These are phyloP conservation scores for Colletotrichum acutatum DNA, from an alignment of 2,329 filamentous ascomycete species.

Conservation along the genomic window DNA sequence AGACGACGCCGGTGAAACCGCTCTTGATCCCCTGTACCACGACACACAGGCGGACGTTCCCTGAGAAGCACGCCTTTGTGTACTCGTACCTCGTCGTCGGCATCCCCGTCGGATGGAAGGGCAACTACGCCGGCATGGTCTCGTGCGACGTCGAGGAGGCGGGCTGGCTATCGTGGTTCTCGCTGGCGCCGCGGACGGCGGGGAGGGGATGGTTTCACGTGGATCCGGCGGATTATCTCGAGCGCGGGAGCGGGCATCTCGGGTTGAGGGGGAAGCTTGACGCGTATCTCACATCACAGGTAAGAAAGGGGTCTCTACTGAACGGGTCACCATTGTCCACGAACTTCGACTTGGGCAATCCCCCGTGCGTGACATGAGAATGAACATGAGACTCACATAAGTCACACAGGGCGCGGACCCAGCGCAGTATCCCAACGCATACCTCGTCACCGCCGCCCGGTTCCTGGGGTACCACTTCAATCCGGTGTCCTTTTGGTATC, in stretches of 20 bases:
- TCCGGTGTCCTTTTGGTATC: slow-evolving; percentile 82
- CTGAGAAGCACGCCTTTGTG: slow-evolving; percentile 73
- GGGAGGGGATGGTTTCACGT: slow-evolving; percentile 66
- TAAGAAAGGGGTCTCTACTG: no score
- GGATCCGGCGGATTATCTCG: slow-evolving; percentile 69
- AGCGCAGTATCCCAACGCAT: slow-evolving; percentile 72
- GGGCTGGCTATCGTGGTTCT: slow-evolving; percentile 44
- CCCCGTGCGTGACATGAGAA: no score
- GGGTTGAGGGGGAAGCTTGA: slow-evolving; percentile 73
- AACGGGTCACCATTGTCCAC: no score
- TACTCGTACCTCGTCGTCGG: slow-evolving; percentile 79
- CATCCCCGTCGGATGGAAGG: slow-evolving; percentile 72
- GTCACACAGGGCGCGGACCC: slow-evolving; percentile 64
- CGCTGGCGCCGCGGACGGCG: slow-evolving; percentile 37
- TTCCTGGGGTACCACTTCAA: slow-evolving; percentile 80
- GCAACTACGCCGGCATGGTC: slow-evolving; percentile 65
- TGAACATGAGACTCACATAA: slow-evolving; percentile 29
- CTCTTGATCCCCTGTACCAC: slow-evolving; percentile 74
- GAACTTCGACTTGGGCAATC: no score
- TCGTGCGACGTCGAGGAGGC: slow-evolving; percentile 52
- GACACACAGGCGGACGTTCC: slow-evolving; percentile 74
- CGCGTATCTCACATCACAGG: slow-evolving; percentile 66
- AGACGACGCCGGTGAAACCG: slow-evolving; percentile 49
- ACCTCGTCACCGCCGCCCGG: slow-evolving; percentile 76
- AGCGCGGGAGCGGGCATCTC: slow-evolving; percentile 60